Evolutionary conservation across 2,329 filamentous ascomycete genomes (phyloP).

Genomic region (Magnaporthiopsis incrustans): DNA sequence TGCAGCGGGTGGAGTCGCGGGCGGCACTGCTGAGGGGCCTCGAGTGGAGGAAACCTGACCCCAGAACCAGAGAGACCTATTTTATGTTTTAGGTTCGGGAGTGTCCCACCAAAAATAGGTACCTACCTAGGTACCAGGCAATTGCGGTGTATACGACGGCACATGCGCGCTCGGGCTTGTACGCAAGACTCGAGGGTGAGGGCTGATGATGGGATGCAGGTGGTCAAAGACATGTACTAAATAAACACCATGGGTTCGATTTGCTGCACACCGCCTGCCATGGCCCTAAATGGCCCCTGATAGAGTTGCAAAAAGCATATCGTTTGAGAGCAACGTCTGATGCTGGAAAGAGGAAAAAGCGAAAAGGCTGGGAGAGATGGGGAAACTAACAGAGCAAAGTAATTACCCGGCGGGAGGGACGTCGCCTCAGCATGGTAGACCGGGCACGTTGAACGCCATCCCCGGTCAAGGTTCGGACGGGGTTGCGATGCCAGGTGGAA

Average conservation of each 20-base stretch:
- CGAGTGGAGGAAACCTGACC: neutral
- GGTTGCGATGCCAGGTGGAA: neutral
- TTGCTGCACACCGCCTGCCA: neutral
- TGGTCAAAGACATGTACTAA: neutral
- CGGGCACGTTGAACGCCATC: neutral
- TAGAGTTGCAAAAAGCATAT: neutral
- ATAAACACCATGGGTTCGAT: too few species aligned
- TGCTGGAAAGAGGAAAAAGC: too few species aligned
- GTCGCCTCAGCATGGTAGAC: neutral
- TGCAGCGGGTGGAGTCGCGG: neutral
- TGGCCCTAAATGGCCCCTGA: neutral
- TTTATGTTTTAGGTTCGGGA: neutral
- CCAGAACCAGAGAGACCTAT: neutral
- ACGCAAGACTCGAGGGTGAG: neutral
- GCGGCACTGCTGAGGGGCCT: neutral
- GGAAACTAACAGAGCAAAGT: neutral
- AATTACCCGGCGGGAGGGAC: neutral
- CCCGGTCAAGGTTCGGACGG: neutral
- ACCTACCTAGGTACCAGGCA: too few species aligned
- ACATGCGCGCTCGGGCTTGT: too few species aligned
- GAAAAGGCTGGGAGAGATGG: too few species aligned
- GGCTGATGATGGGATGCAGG: neutral
- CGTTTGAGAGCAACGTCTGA: neutral
- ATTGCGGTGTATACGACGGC: neutral
- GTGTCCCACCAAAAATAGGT: too few species aligned